Base-by-base conservation (phyloP, 768 basidiomycete species). In the Cantharellus anzutake region DNA sequence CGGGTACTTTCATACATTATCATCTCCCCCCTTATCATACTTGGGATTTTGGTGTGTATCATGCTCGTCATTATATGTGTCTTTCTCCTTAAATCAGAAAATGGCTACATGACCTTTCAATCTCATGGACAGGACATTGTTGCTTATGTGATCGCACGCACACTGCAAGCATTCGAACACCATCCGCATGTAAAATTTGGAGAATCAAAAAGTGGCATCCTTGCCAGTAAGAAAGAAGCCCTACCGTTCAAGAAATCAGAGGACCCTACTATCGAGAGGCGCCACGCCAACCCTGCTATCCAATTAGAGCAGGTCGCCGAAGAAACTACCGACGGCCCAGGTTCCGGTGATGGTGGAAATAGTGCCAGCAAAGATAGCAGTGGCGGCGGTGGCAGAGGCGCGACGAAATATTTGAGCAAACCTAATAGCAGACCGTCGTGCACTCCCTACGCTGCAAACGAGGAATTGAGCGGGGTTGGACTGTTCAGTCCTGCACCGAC, bases 91-190 rank as follows among this genome's bases (percentile, higher is more conserved):
- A 29, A 29, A 29, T 29, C 20, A 29, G 20, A 29, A 29, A 29
- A 29, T 29, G 20, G 20, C 20, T 29, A 29, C 20, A 29, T 29
- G 20, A 56, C 51, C 42, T 50, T 58, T 59, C 63, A 35, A 55
- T 51, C 29, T 35, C 34, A 38, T 41, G 35, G 37, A 5, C 66
- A 89, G 86, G 86, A 90, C 68, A 79, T 89, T 59, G 74, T 80
- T 2, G 85, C 87, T 20, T 90, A 89, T 65, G 79, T 81, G 60
- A 84, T 90, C 67, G 87, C 84, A 7, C 81, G 86, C 60, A 88
- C 85, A 3, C 75, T 90, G 57, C 42, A 63, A 68, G 50, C 67
- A 70, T 34, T 60, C 59, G n/a, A 20, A n/a, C 50, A 56, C 55
- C 1, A 38, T 51, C 42, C 50, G 42, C 68, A 11, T 35, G 34